Base-by-base conservation (phyloP, 2,329 filamentous ascomycete species). In the Pyrenophora tritici-repentis region DNA sequence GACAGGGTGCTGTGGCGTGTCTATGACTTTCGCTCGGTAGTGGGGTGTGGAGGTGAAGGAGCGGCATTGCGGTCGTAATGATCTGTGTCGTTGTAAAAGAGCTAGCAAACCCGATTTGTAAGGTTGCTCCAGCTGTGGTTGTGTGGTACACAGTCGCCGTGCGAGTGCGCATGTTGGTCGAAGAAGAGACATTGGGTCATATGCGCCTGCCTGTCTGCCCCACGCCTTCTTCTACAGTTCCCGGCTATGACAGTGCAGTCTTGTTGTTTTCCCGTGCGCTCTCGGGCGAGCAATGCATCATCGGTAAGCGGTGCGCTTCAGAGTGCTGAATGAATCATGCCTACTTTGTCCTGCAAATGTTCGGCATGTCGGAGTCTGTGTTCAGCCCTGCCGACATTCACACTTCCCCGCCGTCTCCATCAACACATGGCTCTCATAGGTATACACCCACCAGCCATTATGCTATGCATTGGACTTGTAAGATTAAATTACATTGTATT, bases 121-220 rank as follows among this genome's bases (percentile, higher is more conserved):
- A 32, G 52, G 29, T 44, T 41, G 59, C n/a, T 61, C 56, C 22
- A 61, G 43, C 38, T 51, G 53, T 34, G 61, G n/a, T 17, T 55
- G 56, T 14, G 61, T 33, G 18, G 48, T 49, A 36, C 65, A 68
- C n/a, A 72, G 62, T 40, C 64, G 64, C 37, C 68, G 66, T 46
- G 66, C 59, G 20, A 71, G 54, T 14, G 59, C 63, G 58, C 58
- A 63, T 29, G 55, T 58, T 46, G 55, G 67, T 36, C 53, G 62
- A 40, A 72, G 56, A 53, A 72, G 60, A 36, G 67, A 70, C 66
- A 69, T 64, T 10, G 63, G 50, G 34, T 49, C 17, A 40, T 50
- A 29, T 44, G 54, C 36, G 49, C 52, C 53, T 44, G 49, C 39
- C 38, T 42, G 49, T 36, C 38, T 42, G 35, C 33, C 36, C 32